Evolutionary conservation across 1,284 basidiomycete genomes (phyloP).

Genomic region (Irpex sp.): DNA sequence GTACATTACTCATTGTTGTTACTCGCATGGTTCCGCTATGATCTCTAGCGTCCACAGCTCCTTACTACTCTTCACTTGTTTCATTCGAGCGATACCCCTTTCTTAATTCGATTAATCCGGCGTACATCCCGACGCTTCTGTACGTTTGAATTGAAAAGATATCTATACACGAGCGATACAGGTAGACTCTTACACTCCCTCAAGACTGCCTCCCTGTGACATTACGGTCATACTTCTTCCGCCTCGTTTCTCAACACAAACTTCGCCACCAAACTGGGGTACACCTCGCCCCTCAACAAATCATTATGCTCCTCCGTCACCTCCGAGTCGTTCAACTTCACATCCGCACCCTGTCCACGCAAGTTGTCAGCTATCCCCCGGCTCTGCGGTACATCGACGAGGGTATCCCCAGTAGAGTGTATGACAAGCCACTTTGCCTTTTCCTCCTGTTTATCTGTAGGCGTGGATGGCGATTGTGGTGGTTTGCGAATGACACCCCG

Average conservation of each 20-base stretch:
- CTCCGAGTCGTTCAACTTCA: slow-evolving; percentile 39
- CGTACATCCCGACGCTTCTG: too few relatives aligned
- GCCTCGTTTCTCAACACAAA: slow-evolving; percentile 30
- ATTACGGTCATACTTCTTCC: neutral
- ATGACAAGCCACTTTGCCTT: slow-evolving; percentile 59
- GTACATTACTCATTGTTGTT: slow-evolving; percentile 1
- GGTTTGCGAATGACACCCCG: neutral
- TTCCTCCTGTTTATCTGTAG: slow-evolving; percentile 28
- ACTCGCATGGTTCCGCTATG: neutral
- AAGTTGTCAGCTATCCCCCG: slow-evolving; percentile 54
- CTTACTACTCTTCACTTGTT: too few relatives aligned
- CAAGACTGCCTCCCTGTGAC: neutral
- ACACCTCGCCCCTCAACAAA: slow-evolving; percentile 43
- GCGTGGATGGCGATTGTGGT: too few relatives aligned
- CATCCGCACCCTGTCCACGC: slow-evolving; percentile 18
- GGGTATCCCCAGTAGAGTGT: slow-evolving; percentile 68
- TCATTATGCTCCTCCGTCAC: slow-evolving; percentile 57
- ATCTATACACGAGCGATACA: too few relatives aligned
- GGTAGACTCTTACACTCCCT: neutral
- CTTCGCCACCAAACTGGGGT: slow-evolving; percentile 43
- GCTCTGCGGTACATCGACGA: slow-evolving; percentile 64
- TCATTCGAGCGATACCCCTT: too few relatives aligned
- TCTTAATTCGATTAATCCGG: too few relatives aligned
- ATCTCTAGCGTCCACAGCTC: too few relatives aligned
- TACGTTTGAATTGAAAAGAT: too few relatives aligned